These are phyloP conservation scores for Tothia fuscella DNA, from an alignment of 2,329 filamentous ascomycete genomes.

Conservation along the genomic window DNA sequence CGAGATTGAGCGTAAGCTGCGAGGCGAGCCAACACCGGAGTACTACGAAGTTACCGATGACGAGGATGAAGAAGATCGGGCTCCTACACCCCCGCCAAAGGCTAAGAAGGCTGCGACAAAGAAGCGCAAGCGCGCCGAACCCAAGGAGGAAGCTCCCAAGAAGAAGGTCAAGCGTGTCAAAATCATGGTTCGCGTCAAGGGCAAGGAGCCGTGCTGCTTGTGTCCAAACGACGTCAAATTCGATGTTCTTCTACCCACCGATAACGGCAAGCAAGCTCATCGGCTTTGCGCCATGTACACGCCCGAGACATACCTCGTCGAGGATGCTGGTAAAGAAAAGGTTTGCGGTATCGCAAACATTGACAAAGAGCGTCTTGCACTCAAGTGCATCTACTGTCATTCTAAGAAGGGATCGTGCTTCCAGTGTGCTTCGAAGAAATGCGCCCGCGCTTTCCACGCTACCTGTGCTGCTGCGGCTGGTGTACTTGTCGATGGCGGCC, in stretches of 20 bases:
- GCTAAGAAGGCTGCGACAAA: conserved; percentile 54
- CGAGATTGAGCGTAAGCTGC: conserved; percentile 86
- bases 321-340: conserved; percentile 54
- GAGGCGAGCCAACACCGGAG: conserved; percentile 70
- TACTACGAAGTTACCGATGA: conserved; percentile 70
- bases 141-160: conserved; percentile 37
- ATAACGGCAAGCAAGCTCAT: conserved; percentile 79
- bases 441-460: conserved; percentile 83
- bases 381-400: conserved; percentile 91
- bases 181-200: conserved; percentile 57
- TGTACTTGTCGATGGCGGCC: conserved; percentile 78
- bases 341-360: conserved; percentile 72
- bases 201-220: conserved; percentile 72
- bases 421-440: conserved; percentile 92
- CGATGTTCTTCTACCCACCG: conserved; percentile 72
- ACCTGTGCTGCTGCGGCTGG: conserved; percentile 89
- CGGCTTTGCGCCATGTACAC: conserved; percentile 82
- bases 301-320: conserved; percentile 79
- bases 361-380: conserved; percentile 72
- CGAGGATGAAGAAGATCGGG: conserved; percentile 48
- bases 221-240: conserved; percentile 83
- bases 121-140: conserved; percentile 43
- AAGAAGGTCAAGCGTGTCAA: conserved; percentile 63
- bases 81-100: conserved; percentile 69
- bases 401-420: conserved; percentile 94